phyloP scores from a whole-genome alignment of 2,329 filamentous ascomycete species.

The Botrytis aclada region DNA sequence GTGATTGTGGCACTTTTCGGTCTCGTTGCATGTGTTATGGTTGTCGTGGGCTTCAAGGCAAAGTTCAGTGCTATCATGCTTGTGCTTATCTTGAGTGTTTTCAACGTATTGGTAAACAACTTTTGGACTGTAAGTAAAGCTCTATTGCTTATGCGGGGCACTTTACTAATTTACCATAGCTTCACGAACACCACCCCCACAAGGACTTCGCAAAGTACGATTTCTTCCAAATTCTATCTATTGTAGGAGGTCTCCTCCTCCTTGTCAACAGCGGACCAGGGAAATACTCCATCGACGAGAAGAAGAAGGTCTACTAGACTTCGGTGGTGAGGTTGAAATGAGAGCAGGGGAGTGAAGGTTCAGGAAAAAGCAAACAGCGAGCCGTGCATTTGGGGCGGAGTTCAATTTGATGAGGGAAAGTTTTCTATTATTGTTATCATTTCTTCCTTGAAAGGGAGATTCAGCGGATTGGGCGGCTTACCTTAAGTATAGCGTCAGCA shows the following conservation, averaged over 20 bases:
- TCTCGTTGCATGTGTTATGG: conserved; percentile 92
- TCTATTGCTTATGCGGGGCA: conserved; percentile 14
- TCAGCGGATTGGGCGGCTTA: conserved; percentile 5
- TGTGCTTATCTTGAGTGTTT: conserved; percentile 91
- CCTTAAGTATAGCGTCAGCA: conserved; percentile 18
- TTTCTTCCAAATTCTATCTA: conserved; percentile 99
- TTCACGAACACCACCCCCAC: conserved; percentile 96
- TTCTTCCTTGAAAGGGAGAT: background rate
- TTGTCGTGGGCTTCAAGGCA: conserved; percentile 98
- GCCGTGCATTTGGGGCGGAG: conserved; percentile 20
- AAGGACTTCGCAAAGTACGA: conserved; percentile 99
- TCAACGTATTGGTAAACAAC: conserved; percentile 98
- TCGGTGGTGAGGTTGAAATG: conserved; percentile 16
- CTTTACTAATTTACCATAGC: conserved; percentile 49
- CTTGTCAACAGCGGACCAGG: conserved; percentile 98
- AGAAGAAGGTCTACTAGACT: conserved; percentile 97
- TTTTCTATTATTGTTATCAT: conserved; percentile 13
- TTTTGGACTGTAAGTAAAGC: conserved; percentile 87
- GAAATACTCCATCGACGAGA: conserved; percentile 98
- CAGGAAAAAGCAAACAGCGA: conserved; percentile 24
- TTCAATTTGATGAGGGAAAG: conserved; percentile 12
- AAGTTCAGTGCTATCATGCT: conserved; percentile 97
- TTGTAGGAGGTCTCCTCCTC: conserved; percentile 92
- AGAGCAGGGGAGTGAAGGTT: conserved; percentile 24
- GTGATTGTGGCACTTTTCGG: conserved; percentile 81